Conservation (phyloP, 345 rosid genomes). For the Corchorus capsularis region DNA sequence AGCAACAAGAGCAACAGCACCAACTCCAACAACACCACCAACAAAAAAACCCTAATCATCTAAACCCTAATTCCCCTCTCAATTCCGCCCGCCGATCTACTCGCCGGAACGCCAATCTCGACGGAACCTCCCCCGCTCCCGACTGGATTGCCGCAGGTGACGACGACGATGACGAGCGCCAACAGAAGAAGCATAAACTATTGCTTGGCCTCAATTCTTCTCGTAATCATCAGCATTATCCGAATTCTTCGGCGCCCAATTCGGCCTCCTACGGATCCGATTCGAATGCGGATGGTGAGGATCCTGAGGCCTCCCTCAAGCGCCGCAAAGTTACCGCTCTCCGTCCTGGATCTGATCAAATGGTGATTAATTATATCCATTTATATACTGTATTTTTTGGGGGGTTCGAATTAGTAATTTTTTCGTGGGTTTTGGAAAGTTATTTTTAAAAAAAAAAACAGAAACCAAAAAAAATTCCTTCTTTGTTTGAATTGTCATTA, state of each 20-base stretch:
- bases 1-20: constrained; percentile 34
- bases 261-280: constrained; percentile 41
- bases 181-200: constrained; percentile 69
- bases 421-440: not conserved
- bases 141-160: constrained; percentile 36
- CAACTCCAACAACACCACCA: constrained; percentile 37
- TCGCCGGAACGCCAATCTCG: constrained; percentile 51
- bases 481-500: not conserved
- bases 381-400: not conserved
- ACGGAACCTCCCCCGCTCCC: constrained; percentile 32
- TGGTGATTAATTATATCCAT: constrained; percentile 42
- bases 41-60: constrained; percentile 38
- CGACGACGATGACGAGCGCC: constrained; percentile 78
- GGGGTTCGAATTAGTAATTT: not conserved
- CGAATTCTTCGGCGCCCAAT: constrained; percentile 27
- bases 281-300: constrained; percentile 42
- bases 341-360: constrained; percentile 57
- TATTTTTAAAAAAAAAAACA: not conserved
- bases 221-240: constrained; percentile 35
- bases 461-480: not conserved
- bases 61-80: constrained; percentile 60
- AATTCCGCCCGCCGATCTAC: constrained; percentile 50
- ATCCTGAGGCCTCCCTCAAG: constrained; percentile 41
- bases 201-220: constrained; percentile 65
- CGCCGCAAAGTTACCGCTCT: constrained; percentile 39